phyloP scores from a whole-genome alignment of 805 yeast genomes.

The Hanseniaspora osmophila region DNA sequence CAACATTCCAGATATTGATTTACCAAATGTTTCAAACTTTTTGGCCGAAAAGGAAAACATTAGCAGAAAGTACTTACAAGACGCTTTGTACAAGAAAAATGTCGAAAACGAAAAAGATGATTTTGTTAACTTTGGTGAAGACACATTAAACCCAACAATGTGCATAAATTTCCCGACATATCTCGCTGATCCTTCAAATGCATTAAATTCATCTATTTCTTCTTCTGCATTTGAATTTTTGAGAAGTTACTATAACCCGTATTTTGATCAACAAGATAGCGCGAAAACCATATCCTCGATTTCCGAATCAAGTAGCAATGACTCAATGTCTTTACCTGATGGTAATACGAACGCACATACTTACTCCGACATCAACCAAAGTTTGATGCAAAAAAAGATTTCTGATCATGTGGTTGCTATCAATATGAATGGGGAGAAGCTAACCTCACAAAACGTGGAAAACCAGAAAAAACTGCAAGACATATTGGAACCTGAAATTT shows the following conservation, averaged over 20 bases:
- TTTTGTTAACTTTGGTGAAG: conserved; percentile 77
- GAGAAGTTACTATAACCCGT: conserved; percentile 36
- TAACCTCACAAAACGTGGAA: conserved; percentile 22
- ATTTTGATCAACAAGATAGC: conserved; percentile 16
- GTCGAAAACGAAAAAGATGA: conserved; percentile 46
- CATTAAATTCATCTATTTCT: conserved; percentile 71
- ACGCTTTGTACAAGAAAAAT: conserved; percentile 60
- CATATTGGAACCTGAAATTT: not conserved
- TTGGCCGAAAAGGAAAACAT: conserved; percentile 62
- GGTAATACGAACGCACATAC: not conserved
- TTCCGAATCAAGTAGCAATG: too few relatives aligned
- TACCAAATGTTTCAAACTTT: conserved; percentile 67
- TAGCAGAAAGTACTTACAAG: conserved; percentile 72
- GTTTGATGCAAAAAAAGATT: conserved; percentile 4
- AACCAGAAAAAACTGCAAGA: conserved; percentile 22
- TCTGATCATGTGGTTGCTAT: conserved; percentile 21
- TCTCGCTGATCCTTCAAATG: conserved; percentile 41
- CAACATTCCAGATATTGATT: conserved; percentile 82
- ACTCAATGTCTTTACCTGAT: not conserved
- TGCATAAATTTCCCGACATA: conserved; percentile 45
- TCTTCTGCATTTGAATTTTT: conserved; percentile 53
- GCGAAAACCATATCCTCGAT: conserved; percentile 12
- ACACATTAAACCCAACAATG: conserved; percentile 69
- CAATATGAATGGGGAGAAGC: conserved; percentile 11
- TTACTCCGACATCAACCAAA: too few relatives aligned